Evolutionary conservation across 495 filamentous ascomycete species (phyloP).

Genomic region (Neurospora sp.): DNA sequence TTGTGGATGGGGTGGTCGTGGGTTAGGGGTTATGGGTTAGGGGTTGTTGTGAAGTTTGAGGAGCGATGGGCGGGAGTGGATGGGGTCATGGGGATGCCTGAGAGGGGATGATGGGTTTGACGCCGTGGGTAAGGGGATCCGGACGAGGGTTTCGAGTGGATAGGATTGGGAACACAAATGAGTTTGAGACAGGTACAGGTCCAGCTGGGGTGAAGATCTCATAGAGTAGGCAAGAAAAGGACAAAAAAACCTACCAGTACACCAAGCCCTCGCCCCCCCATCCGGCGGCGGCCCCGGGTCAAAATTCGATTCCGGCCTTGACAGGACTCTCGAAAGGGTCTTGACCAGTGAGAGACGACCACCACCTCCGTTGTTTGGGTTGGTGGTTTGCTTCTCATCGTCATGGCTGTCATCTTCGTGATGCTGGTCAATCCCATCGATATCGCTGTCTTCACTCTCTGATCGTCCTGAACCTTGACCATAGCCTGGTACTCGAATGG

Average conservation of each 20-base stretch:
- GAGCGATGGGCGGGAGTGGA: too few relatives aligned
- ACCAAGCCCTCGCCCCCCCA: slow-evolving; percentile 42
- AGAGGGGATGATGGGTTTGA: not conserved
- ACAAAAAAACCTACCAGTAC: slow-evolving; percentile 22
- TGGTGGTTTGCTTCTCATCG: not conserved
- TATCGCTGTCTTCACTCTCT: not conserved
- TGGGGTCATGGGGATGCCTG: too few relatives aligned
- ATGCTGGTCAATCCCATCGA: not conserved
- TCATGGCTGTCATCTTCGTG: too few relatives aligned
- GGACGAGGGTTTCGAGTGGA: not conserved
- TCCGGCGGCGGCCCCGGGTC: slow-evolving; percentile 44
- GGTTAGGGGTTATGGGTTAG: not conserved
- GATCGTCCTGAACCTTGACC: not conserved
- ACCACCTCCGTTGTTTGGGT: not conserved
- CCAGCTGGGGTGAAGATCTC: not conserved
- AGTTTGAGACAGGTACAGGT: not conserved
- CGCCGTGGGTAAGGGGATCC: not conserved
- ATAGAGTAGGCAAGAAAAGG: not conserved
- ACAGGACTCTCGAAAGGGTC: slow-evolving; percentile 25
- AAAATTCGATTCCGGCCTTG: slow-evolving; percentile 29
- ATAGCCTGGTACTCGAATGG: not conserved
- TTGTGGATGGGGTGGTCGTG: too few relatives aligned
- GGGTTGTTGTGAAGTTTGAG: not conserved
- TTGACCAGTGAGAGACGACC: slow-evolving; percentile 19
- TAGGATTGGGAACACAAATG: too few relatives aligned